Evolutionary conservation across 2,329 filamentous ascomycete genomes (phyloP), one percentile per base, ranked within the genome.

Genomic region (Zymoseptoria ardabiliae): DNA sequence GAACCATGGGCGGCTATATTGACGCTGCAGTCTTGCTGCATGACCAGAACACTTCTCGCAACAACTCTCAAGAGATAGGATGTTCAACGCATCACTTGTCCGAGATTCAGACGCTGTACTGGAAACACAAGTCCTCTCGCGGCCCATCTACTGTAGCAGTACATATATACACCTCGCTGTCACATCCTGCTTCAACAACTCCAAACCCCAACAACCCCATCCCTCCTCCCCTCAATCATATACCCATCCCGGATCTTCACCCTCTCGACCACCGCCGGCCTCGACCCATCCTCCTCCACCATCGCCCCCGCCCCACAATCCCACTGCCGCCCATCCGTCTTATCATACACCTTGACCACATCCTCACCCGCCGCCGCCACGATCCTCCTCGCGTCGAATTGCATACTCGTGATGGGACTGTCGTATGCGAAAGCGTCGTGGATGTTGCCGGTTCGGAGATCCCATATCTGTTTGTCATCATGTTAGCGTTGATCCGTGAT

Each of bases 291-390:
- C 58, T 78, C 81, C 66, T 84, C 85, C 11, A 82, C 84, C 58
- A 85, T 82, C 60, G 86, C 85, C 41, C 92, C 93, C 2, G 91
- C 87, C 56, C 94, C 94, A 75, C 92, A 97, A 74, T 96, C 91
- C 94, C 94, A 99, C 75, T 97, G 94, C 62, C 90, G 81, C 49
- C 91, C 91, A 72, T 99, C 94, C 2, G 91, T 87, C 81, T 97
- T 97, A 78, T 99, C 94, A 77, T 97, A 99, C 61, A 99, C 89
- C 77, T 99, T 99, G 68, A 94, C 92, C 22, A 97, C 91, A 69
- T 91, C 87, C 74, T 97, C 94, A 50, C 92, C 90, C 0, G 91
- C 91, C 2, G 94, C 93, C 56, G 89, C 85, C 35, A 94, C 91
- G 66, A 99, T 99, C 55, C 92, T 85, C 56, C 92, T 86, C 13